Conservation (phyloP, 2,329 filamentous ascomycete genomes). For the Cercospora janseana region DNA sequence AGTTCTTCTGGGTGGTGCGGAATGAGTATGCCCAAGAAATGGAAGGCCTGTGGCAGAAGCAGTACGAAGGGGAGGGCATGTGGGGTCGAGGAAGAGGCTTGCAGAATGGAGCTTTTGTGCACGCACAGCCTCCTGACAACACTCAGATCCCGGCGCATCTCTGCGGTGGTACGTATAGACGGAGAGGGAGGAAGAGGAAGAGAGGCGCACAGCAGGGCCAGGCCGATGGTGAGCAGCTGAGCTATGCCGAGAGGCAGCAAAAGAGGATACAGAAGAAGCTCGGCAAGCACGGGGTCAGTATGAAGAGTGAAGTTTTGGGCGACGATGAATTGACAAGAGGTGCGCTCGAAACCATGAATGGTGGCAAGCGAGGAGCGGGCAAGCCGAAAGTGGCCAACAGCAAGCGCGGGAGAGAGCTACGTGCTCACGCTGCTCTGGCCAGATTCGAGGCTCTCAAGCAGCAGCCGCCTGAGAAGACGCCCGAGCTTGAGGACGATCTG, state of each 20-base stretch:
- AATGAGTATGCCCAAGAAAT: slow-evolving; percentile 71
- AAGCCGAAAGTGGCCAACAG: slow-evolving; percentile 74
- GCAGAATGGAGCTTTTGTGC: slow-evolving; percentile 59
- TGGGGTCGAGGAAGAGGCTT: slow-evolving; percentile 73
- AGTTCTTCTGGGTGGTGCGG: slow-evolving; percentile 75
- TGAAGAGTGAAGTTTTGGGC: slow-evolving; percentile 65
- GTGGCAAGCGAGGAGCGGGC: slow-evolving; percentile 57
- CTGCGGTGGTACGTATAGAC: slow-evolving; percentile 76
- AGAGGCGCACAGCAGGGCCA: slow-evolving; percentile 41
- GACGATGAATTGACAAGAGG: slow-evolving; percentile 65
- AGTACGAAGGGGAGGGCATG: slow-evolving; percentile 76
- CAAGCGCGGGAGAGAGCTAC: slow-evolving; percentile 69
- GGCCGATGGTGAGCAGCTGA: slow-evolving; percentile 50
- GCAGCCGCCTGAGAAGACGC: slow-evolving; percentile 31
- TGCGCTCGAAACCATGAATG: slow-evolving; percentile 58
- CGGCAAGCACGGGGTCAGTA: slow-evolving; percentile 66
- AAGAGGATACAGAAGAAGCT: slow-evolving; percentile 73
- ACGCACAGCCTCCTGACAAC: slow-evolving; percentile 58
- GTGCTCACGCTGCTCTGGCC: slow-evolving; percentile 73
- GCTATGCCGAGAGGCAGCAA: slow-evolving; percentile 71
- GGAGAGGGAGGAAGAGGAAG: slow-evolving; percentile 52
- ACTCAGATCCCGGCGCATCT: slow-evolving; percentile 57
- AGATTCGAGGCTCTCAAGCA: slow-evolving; percentile 59
- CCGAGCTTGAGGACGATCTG: slow-evolving; percentile 41
- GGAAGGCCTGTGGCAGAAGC: slow-evolving; percentile 65